These are phyloP conservation scores for Phytophthora nicotianae DNA, from an alignment of 352 stramenopile species.

Conservation along the genomic window DNA sequence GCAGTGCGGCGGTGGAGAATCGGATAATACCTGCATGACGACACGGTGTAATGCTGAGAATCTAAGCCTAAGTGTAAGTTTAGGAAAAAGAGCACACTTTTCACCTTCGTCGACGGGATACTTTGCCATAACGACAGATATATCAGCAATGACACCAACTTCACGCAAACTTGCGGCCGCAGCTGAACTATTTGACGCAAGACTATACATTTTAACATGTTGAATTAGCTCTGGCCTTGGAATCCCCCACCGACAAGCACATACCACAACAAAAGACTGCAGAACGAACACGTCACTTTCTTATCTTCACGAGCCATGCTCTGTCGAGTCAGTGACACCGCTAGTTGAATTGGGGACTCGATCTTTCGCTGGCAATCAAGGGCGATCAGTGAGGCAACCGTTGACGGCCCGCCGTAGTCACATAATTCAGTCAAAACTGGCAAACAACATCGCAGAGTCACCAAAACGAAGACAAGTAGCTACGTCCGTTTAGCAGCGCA, in stretches of 20 bases:
- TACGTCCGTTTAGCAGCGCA: conserved; percentile 17
- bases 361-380: conserved; percentile 24
- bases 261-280: conserved; percentile 68
- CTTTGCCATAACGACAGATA: conserved; percentile 77
- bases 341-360: conserved; percentile 46
- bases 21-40: conserved; percentile 56
- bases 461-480: not conserved
- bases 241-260: not conserved
- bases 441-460: conserved; percentile 5
- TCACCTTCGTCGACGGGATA: conserved; percentile 70
- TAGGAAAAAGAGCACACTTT: not conserved
- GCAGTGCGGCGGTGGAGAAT: conserved; percentile 58
- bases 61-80: not conserved
- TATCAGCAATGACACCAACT: conserved; percentile 61
- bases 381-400: conserved; percentile 40
- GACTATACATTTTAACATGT: no score
- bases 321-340: conserved; percentile 58
- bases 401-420: conserved; percentile 53
- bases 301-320: conserved; percentile 68
- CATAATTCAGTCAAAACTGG: conserved; percentile 70
- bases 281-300: conserved; percentile 74
- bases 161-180: conserved; percentile 50
- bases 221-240: not conserved
- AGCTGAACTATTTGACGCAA: conserved; percentile 53
- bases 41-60: not conserved